phyloP scores from a whole-genome alignment of 164 flowering plant species.

The Piper betle region DNA sequence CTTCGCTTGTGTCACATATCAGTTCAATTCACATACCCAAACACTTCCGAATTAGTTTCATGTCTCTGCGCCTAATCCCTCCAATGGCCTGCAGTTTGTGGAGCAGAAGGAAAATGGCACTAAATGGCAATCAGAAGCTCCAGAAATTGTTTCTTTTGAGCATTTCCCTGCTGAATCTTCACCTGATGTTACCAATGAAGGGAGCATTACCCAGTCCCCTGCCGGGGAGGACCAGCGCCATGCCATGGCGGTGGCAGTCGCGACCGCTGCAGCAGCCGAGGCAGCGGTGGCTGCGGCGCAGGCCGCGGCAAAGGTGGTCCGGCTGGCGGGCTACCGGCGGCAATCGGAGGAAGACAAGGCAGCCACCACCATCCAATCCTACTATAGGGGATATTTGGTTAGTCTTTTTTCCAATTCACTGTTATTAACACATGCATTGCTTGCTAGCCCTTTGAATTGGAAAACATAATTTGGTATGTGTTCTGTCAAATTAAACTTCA shows the following conservation, averaged over 20 bases:
- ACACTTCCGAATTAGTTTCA: too few species aligned
- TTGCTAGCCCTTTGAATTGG: too few species aligned
- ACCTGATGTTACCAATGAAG: constrained; percentile 44
- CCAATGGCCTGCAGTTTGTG: neutral
- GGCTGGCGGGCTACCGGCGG: constrained; percentile 66
- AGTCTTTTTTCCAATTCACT: neutral
- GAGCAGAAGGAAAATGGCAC: constrained; percentile 43
- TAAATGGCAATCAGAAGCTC: constrained; percentile 49
- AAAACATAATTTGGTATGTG: too few species aligned
- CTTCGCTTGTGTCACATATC: too few species aligned
- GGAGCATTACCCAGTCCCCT: constrained; percentile 37
- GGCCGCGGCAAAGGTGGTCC: constrained; percentile 81
- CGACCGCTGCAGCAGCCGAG: constrained; percentile 89
- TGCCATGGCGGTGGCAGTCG: constrained; percentile 76
- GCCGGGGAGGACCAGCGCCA: constrained; percentile 41
- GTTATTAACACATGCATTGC: too few species aligned
- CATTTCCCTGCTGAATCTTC: constrained; percentile 78
- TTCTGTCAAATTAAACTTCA: too few species aligned
- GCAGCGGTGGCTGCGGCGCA: constrained; percentile 95
- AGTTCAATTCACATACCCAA: too few species aligned
- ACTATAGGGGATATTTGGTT: constrained; percentile 88
- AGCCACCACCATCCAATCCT: constrained; percentile 64
- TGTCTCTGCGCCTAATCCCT: neutral
- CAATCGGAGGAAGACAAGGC: constrained; percentile 77
- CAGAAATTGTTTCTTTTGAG: constrained; percentile 70